Evolutionary conservation across 257 asterid genomes (phyloP).

Genomic region (Striga asiatica): DNA sequence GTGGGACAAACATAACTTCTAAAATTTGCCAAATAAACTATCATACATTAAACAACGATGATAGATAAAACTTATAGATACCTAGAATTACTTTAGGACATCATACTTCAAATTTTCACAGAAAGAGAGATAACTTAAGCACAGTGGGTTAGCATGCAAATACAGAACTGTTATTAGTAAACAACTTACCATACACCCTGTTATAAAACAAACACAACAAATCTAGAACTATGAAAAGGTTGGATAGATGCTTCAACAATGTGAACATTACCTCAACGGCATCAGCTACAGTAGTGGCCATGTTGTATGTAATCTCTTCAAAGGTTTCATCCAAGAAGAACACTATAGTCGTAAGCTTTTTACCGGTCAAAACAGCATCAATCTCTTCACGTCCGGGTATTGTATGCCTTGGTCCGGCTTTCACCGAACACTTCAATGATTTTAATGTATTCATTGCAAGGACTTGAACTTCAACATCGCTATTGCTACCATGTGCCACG

Average conservation of each 20-base stretch:
- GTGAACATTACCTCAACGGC: slow-evolving; percentile 76
- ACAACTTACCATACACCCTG: background rate
- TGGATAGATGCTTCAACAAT: slow-evolving; percentile 6
- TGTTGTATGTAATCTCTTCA: slow-evolving; percentile 93
- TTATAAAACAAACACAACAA: background rate
- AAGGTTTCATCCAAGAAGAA: slow-evolving; percentile 98
- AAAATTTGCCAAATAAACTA: background rate
- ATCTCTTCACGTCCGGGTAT: slow-evolving; percentile 94
- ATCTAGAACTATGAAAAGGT: background rate
- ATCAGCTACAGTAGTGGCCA: slow-evolving; percentile 93
- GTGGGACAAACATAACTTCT: too few species aligned
- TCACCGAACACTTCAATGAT: slow-evolving; percentile 78
- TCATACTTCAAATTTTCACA: slow-evolving; percentile 3
- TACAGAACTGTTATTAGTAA: background rate
- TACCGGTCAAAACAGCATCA: slow-evolving; percentile 86
- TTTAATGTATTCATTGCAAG: slow-evolving; percentile 77
- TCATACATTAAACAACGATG: background rate
- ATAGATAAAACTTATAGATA: background rate
- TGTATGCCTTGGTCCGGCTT: slow-evolving; percentile 88
- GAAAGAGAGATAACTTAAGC: background rate
- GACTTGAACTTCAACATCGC: slow-evolving; percentile 75
- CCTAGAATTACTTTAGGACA: slow-evolving; percentile 2
- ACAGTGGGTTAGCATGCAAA: slow-evolving; percentile 1
- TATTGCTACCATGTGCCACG: slow-evolving; percentile 53
- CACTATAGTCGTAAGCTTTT: slow-evolving; percentile 89